Evolutionary conservation across 495 filamentous ascomycete genomes (phyloP), one percentile per base, ranked within the genome.

Genomic region (Xylaria sp.): DNA sequence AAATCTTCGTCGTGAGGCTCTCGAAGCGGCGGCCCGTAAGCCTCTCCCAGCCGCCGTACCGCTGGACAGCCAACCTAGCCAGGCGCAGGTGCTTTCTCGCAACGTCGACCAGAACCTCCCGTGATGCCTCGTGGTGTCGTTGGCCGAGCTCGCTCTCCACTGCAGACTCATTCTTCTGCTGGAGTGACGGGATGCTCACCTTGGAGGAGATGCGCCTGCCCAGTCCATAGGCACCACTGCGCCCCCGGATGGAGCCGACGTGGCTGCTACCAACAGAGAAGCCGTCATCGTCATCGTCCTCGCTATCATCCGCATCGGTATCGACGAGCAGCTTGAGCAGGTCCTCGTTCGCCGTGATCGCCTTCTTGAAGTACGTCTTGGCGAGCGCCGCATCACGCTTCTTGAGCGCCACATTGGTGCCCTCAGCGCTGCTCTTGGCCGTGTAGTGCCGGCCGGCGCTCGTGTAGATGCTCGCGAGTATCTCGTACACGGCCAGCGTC

Each of bases 381-480:
- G 64, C 64, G 7, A 67, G 64, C 0, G 64, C 48, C n/a, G 21
- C 48, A 24, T 67, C 64, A 2, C 64, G 48, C 48, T 67, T 67
- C 64, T 67, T 67, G 46, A 55, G 33, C 31, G n/a, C 33, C 4
- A 48, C 48, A 17, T 67, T 55, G n/a, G 46, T 79, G 2, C 76
- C 78, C 52, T 87, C 85, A 77, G 86, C 84, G 53, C 85, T 75
- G 3, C 81, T 78, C 5, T 79, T 80, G 0, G 85, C 83, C 21
- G 84, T 81, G 35, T 82, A 75, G 74, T 85, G 76, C 46, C 84
- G 81, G 0, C 79, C 81, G 1, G 82, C 82, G 11, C 79, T 81
- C 9, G 85, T 87, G 74, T 83, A 87, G 8, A 88, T 78, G 1
- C 78, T 79, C 0, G 84, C 84, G 1, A 88, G 83, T 7, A 88